Evolutionary conservation across 2,329 filamentous ascomycete genomes (phyloP), one percentile per base, ranked within the genome.

Genomic region (Calonectria pteridis): DNA sequence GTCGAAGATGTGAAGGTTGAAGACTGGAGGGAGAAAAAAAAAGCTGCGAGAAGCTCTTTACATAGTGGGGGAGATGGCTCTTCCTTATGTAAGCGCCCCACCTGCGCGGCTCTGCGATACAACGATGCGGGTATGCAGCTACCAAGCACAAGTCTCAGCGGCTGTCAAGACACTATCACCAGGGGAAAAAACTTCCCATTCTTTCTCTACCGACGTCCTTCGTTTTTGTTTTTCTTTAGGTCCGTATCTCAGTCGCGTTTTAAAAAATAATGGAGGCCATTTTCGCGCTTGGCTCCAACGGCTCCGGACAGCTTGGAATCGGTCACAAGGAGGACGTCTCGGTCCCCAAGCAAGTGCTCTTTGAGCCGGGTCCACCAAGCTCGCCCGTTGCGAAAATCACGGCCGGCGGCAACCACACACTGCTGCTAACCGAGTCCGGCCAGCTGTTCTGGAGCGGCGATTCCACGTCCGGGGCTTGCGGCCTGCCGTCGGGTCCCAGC

Each of bases 371-470:
- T 18, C 79, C 81, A 64, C 81, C 84, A 43, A 77, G 80, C 33
- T 82, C 85, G 18, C 80, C 82, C 31, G 82, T 88, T 69, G 77
- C 81, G 66, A 83, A 82, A 51, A 82, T 89, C 13, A 85, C 86
- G 26, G 88, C 94, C 10, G 96, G 96, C 5, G 96, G 96, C 1
- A 98, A 98, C 81, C 96, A 98, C 83, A 97, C 95, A 0, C 85
- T 98, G 5, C 82, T 98, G 13, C 86, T 95, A 14, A 91, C 89
- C n/a, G 81, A 86, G 5, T 82, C 87, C 31, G 93, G 93, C 0
- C 78, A 85, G 1, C 85, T 96, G 0, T 94, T 91, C 80, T 92
- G 90, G 79, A 89, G 91, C 58, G 95, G 95, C 1, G 90, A 93
- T 72, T 87, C 85, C 10, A 81, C 85, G 2, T 87, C 82, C 14